Conservation (phyloP, 345 rosid genomes). For the Camelina hispida region DNA sequence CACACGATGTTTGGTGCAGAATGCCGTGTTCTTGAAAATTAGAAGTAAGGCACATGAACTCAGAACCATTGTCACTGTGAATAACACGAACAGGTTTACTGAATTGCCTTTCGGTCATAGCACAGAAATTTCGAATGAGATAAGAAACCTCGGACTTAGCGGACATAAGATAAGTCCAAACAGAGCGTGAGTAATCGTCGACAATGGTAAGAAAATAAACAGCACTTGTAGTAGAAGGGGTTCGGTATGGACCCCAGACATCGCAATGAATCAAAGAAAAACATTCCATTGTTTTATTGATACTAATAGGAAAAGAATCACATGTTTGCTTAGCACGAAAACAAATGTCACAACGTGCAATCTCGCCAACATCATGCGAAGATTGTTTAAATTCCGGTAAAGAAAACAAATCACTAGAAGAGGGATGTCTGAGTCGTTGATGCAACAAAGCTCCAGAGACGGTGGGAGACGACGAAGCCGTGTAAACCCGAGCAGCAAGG, state of each 20-base stretch:
- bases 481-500: too few relatives aligned
- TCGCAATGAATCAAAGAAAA: background rate
- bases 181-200: background rate
- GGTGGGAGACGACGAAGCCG: rapidly evolving
- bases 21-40: background rate
- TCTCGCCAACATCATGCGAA: too few relatives aligned
- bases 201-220: background rate
- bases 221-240: background rate
- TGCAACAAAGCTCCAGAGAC: too few relatives aligned
- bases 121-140: rapidly evolving
- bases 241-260: background rate
- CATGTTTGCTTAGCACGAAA: background rate
- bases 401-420: too few relatives aligned
- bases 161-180: background rate
- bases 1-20: background rate
- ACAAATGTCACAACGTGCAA: background rate
- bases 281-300: background rate
- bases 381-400: too few relatives aligned
- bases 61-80: background rate
- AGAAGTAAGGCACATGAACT: background rate
- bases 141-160: background rate
- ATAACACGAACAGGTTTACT: background rate
- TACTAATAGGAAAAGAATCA: background rate
- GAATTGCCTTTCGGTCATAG: background rate
- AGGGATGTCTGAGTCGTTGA: too few relatives aligned